Percentiles rank a stretch among this genome's conserved stretches.
phyloP scores from a whole-genome alignment of 345 rosid species.

The Noccaea bulbosa region DNA sequence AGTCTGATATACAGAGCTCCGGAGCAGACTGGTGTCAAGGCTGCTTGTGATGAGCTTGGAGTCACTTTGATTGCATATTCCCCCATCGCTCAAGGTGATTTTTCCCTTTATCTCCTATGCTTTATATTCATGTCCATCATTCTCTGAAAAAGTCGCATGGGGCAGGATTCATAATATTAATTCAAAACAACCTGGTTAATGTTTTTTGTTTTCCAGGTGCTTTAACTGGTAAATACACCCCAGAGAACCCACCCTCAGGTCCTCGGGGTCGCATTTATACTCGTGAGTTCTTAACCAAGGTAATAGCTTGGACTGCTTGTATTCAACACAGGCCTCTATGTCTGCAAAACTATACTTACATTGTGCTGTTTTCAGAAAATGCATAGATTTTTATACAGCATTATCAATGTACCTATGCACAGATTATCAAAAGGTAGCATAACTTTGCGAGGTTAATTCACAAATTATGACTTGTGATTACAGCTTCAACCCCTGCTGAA shows the following conservation, averaged over 20 bases:
- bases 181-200: not conserved
- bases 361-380: not conserved
- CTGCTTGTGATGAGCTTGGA: constrained; percentile 92
- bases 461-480: constrained; percentile 37
- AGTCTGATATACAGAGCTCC: constrained; percentile 89
- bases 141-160: constrained; percentile 9
- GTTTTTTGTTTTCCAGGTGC: constrained; percentile 55
- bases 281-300: constrained; percentile 70
- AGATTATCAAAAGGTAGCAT: constrained; percentile 1
- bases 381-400: no score
- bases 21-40: constrained; percentile 87
- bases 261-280: constrained; percentile 85
- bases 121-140: constrained; percentile 4
- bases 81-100: constrained; percentile 93
- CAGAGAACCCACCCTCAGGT: constrained; percentile 83
- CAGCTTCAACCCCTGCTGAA: constrained; percentile 87
- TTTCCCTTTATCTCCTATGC: constrained; percentile 20
- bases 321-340: not conserved
- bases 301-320: constrained; percentile 36
- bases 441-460: constrained; percentile 17
- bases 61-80: constrained; percentile 89
- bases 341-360: not conserved
- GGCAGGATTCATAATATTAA: not conserved
- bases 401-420: not conserved
- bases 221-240: constrained; percentile 93